Conservation (phyloP, 176 grass and related monocot genomes). For the Aegilops longissima region DNA sequence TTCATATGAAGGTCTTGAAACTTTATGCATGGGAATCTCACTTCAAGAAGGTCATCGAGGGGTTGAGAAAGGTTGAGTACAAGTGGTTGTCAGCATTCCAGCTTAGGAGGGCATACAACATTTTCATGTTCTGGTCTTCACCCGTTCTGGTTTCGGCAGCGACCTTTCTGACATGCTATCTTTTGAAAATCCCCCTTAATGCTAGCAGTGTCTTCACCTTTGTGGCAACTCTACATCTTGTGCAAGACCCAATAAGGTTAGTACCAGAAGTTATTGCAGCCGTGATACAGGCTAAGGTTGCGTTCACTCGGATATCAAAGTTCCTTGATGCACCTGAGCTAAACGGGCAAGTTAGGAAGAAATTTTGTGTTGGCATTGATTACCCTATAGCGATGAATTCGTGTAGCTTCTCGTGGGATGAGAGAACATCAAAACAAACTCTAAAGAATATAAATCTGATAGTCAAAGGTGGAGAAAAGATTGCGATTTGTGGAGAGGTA, state of each 20-base stretch:
- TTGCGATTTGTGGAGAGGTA: neutral
- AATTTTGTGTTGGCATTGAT: constrained; percentile 13
- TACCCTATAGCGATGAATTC: constrained; percentile 54
- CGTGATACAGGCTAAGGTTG: constrained; percentile 85
- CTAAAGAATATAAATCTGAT: constrained; percentile 71
- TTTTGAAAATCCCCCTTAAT: constrained; percentile 62
- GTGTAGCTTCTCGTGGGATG: constrained; percentile 83
- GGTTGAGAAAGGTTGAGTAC: constrained; percentile 62
- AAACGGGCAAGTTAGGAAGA: constrained; percentile 39
- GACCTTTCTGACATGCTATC: constrained; percentile 76
- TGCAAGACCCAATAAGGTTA: constrained; percentile 72
- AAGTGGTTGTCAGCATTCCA: constrained; percentile 73
- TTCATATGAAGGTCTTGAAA: constrained; percentile 79
- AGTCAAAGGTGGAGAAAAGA: constrained; percentile 53
- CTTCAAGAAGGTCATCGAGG: constrained; percentile 78
- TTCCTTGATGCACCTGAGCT: constrained; percentile 82
- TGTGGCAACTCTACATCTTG: constrained; percentile 70
- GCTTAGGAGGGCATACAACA: constrained; percentile 78
- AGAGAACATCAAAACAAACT: constrained; percentile 46
- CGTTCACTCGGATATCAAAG: constrained; percentile 63
- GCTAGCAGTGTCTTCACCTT: constrained; percentile 88
- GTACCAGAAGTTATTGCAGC: constrained; percentile 81
- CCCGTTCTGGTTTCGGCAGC: constrained; percentile 83
- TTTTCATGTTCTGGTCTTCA: constrained; percentile 79
- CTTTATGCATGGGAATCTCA: constrained; percentile 92